Evolutionary conservation across 257 asterid genomes (phyloP).

Genomic region (Verbascum thapsus): DNA sequence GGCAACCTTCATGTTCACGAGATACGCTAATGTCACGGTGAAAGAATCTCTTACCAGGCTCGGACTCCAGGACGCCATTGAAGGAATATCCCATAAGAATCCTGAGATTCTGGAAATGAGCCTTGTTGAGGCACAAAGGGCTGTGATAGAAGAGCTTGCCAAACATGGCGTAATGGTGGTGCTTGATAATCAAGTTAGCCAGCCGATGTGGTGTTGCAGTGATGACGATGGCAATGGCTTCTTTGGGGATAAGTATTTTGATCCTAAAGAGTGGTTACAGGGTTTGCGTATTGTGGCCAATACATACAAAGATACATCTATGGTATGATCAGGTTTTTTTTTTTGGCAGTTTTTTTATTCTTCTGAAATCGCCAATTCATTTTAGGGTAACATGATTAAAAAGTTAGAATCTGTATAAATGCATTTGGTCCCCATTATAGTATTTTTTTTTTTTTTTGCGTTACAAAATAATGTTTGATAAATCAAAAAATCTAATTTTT

Average conservation of each 20-base stretch:
- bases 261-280: constrained; percentile 60
- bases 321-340: constrained; percentile 43
- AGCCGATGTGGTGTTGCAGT: constrained; percentile 69
- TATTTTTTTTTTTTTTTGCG: no score
- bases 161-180: constrained; percentile 51
- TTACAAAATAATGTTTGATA: no score
- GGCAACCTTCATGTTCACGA: constrained; percentile 63
- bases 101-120: constrained; percentile 37
- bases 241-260: constrained; percentile 65
- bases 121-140: constrained; percentile 53
- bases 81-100: constrained; percentile 42
- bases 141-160: constrained; percentile 48
- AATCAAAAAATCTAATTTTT: no score
- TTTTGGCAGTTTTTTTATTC: no score
- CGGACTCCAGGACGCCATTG: constrained; percentile 39
- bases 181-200: constrained; percentile 70
- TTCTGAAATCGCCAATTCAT: no score
- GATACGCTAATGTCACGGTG: constrained; percentile 33
- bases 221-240: constrained; percentile 72
- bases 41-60: constrained; percentile 23
- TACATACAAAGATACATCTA: constrained; percentile 40
- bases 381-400: no score
- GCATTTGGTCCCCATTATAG: no score
- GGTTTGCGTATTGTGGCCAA: constrained; percentile 49
- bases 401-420: no score